Conservation (phyloP, 2,329 filamentous ascomycete species). For the Periconia sp. region DNA sequence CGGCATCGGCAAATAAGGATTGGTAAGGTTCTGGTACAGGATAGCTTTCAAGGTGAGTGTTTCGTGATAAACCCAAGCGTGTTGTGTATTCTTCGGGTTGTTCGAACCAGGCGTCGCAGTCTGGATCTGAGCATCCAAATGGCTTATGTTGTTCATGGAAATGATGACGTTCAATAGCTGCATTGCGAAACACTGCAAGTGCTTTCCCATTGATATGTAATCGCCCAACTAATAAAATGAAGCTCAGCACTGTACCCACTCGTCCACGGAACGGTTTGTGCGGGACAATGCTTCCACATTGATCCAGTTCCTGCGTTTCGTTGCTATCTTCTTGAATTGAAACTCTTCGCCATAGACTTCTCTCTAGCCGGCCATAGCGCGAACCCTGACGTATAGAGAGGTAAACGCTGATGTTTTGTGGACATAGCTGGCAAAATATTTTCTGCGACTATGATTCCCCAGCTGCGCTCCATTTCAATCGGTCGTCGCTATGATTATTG, state of each 20-base stretch:
- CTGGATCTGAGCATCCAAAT: constrained; percentile 1
- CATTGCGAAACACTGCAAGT: neutral
- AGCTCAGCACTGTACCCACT: neutral
- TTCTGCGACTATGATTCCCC: neutral
- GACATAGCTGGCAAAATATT: constrained; percentile 4
- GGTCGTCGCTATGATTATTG: neutral
- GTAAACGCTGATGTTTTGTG: constrained; percentile 4
- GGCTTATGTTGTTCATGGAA: constrained; percentile 3
- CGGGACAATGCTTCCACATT: constrained; percentile 2
- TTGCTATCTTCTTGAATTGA: neutral
- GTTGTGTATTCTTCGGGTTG: constrained; percentile 3
- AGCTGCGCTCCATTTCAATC: neutral
- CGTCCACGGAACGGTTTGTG: constrained; percentile 8
- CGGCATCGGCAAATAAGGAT: neutral
- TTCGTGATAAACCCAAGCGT: neutral
- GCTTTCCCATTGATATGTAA: neutral
- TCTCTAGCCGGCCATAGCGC: constrained; percentile 1
- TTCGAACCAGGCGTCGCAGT: constrained; percentile 4
- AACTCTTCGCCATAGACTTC: constrained; percentile 6
- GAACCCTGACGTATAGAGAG: neutral
- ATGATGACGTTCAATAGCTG: neutral
- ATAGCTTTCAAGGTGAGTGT: neutral
- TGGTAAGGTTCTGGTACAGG: neutral
- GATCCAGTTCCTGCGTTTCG: constrained; percentile 2
- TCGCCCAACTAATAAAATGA: neutral